Evolutionary conservation across 768 basidiomycete species (phyloP), one percentile per base, ranked within the genome.

Genomic region (Boletus eberwhitei): DNA sequence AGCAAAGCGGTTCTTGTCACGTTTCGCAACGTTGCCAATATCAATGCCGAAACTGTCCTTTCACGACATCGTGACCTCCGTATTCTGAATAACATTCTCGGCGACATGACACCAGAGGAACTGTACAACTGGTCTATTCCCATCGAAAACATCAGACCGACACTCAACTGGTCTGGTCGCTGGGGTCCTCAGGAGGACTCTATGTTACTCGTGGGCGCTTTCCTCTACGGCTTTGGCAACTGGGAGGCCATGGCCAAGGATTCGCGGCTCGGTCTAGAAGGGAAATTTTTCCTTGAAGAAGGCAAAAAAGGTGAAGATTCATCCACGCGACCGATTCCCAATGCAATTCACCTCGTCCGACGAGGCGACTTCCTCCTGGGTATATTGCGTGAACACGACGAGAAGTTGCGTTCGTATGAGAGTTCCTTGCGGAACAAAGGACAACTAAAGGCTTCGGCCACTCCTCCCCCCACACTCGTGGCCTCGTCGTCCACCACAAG

Each of bases 251-350:
- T 98, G 79, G 83, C 85, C 52, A 91, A 94, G 73, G 97, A 99
- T 68, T 71, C 83, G 13, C 83, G 83, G 55, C 84, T 99, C 13
- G 84, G 85, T 2, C 79, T 99, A 14, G 81, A 85, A 2, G 93
- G 88, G 71, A 98, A 98, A 69, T 96, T 99, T 76, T 98, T 98
- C 84, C 79, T 99, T 48, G 97, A 98, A 68, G 95, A 98, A 71
- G 91, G 89, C 63, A 98, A 98, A 77, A 96, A 97, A 72, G 88
- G 86, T 32, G 89, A 93, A 74, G 90, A 94, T 63, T 74, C 86
- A 37, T 79, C 89, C 16, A 89, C 82, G 60, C 83, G 91, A 65
- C 91, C 91, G 9, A 96, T 96, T 62, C 97, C 97, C 35, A 97
- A 95, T 64, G 93, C 97, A 31, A 98, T 99, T 57, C 97, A 99